Conservation (phyloP, 192 early-diverging fungal species). For the Gigaspora rosea region DNA sequence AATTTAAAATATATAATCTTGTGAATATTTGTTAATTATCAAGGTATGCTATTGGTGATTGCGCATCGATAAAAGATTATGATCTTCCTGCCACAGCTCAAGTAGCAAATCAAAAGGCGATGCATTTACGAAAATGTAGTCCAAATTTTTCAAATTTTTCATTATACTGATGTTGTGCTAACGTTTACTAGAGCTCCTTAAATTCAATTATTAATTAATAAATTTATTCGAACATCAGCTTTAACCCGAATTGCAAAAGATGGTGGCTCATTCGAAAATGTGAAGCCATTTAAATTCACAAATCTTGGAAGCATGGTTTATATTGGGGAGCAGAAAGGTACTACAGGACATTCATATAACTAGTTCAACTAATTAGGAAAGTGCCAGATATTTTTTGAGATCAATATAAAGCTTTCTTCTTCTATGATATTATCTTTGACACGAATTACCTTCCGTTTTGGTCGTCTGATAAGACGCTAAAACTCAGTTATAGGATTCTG, state of each 20-base stretch:
- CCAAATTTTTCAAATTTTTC: background rate
- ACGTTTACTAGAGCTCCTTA: background rate
- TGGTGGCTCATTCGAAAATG: constrained; percentile 27
- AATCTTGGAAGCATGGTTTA: constrained; percentile 71
- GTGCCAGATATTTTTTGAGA: background rate
- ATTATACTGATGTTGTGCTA: background rate
- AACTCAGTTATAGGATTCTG: background rate
- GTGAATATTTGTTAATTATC: constrained; percentile 15
- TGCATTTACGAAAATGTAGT: constrained; percentile 61
- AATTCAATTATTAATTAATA: background rate
- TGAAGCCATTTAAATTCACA: constrained; percentile 57
- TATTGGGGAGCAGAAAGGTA: constrained; percentile 50
- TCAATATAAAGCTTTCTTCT: too few relatives aligned
- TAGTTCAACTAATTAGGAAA: background rate
- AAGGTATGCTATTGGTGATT: constrained; percentile 87
- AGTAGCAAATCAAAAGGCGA: constrained; percentile 76
- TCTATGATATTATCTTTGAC: too few relatives aligned
- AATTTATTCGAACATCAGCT: constrained; percentile 25
- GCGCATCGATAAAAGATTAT: constrained; percentile 78
- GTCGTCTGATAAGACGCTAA: constrained; percentile 35
- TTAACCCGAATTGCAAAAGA: constrained; percentile 30
- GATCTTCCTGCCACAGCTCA: constrained; percentile 85
- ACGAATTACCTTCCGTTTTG: too few relatives aligned
- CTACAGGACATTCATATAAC: background rate
- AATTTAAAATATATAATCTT: background rate